Base-by-base conservation (phyloP, 305 asterid genomes). In the Petunia hybrid region DNA sequence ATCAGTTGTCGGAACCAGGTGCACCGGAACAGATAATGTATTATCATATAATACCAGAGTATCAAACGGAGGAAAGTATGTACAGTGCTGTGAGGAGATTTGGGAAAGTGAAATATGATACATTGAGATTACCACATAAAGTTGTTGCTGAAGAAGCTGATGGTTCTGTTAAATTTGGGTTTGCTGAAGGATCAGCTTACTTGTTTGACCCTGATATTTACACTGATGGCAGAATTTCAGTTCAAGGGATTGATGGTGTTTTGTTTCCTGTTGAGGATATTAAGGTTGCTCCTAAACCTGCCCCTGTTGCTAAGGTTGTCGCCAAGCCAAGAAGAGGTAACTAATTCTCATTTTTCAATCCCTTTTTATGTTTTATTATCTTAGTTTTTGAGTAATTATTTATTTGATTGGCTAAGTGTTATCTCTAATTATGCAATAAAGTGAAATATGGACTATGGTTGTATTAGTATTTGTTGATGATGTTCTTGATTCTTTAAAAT, bases 1-100 rank as follows among this genome's bases (percentile, higher is more conserved):
- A 95, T 86, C 97, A 92, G 71, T 45, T 95, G 81, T 89, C 95
- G 14, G 99, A 95, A 64, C 97, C 99, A 0, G 98, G 97, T 4
- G 95, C 99, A 38, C 98, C 99, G 82, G 99, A 95, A 89, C 97
- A 91, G 70, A 93, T 95, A 16, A 92, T 95, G 90, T 93, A 95
- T 43, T 95, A 92, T 8, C 98, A 95, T 81, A 5, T 95, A 39
- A 82, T 95, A 6, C 98, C 99, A 1, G 99, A 95, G 87, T 95
- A 95, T 16, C 98, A 95, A 43, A 93, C 99, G 5, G 99, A 95
- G 80, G 99, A 95, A 80, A 95, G 99, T 62, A 95, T 95, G 99
- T 95, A 95, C 80, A 95, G 92, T 83, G 85, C 99, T 0, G 99
- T 92, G 12, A 85, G 98, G 85, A 89, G 98, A 57, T 95, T 95